These are phyloP conservation scores for Trametes pubescens DNA, from an alignment of 1,284 basidiomycete genomes.

Conservation along the genomic window DNA sequence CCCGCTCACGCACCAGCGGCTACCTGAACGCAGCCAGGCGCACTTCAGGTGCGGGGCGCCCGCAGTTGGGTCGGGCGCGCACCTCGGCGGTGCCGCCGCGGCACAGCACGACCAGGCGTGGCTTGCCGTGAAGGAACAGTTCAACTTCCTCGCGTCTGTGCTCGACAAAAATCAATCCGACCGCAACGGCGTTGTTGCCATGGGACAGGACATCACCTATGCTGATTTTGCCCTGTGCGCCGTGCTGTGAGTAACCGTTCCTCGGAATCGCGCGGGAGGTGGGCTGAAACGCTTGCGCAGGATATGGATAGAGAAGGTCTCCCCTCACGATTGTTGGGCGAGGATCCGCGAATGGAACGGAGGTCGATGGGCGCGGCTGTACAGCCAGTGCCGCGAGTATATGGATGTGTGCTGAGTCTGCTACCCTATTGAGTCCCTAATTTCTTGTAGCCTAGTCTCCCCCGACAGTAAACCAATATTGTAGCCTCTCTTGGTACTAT, in stretches of 20 bases:
- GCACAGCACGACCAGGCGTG: conserved; percentile 67
- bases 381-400: conserved; percentile 62
- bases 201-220: conserved; percentile 71
- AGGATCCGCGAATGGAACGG: conserved; percentile 66
- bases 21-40: conserved; percentile 61
- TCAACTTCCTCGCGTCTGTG: conserved; percentile 66
- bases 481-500: conserved; percentile 1
- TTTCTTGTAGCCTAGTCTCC: conserved; percentile 8
- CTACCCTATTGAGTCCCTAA: not conserved
- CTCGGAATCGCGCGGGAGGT: not conserved
- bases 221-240: conserved; percentile 77
- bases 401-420: conserved; percentile 58
- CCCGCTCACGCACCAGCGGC: conserved; percentile 67
- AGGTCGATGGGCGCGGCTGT: conserved; percentile 64
- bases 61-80: conserved; percentile 35
- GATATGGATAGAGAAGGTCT: conserved; percentile 71
- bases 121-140: conserved; percentile 68
- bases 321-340: conserved; percentile 70
- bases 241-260: conserved; percentile 23
- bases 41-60: conserved; percentile 50
- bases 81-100: conserved; percentile 42
- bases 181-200: conserved; percentile 68
- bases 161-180: conserved; percentile 68
- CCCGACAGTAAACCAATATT: not conserved
- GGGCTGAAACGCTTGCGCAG: not conserved